A percentile compares a stretch with the other conserved stretches of the same genome.
Evolutionary conservation across 1,139 yeast genomes (phyloP).

Genomic region (Pneumocystis wakefieldiae): DNA sequence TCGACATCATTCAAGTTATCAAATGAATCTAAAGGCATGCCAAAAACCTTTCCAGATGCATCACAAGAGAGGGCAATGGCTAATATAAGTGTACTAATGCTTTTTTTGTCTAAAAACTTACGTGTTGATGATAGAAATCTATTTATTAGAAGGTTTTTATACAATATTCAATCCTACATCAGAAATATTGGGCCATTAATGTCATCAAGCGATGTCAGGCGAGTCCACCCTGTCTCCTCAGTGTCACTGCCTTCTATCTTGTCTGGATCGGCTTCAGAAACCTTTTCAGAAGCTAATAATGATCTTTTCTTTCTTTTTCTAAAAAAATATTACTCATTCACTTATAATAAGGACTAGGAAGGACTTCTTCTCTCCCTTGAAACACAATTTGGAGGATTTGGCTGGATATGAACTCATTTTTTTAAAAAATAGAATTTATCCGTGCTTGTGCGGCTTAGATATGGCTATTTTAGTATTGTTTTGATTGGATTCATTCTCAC

Average conservation of each 20-base stretch:
- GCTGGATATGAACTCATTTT: neutral
- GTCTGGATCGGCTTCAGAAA: neutral
- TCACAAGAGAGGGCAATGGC: conserved; percentile 9
- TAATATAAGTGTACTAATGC: neutral
- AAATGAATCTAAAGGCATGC: conserved; percentile 2
- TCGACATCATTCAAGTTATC: conserved; percentile 1
- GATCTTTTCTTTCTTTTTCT: neutral
- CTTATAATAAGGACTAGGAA: neutral
- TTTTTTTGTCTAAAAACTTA: neutral
- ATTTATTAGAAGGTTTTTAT: neutral
- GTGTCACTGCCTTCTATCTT: neutral
- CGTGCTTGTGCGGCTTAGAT: neutral
- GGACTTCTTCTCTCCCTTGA: neutral
- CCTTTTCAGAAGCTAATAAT: neutral
- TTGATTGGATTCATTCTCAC: neutral
- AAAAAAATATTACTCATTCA: neutral
- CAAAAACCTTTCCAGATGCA: conserved; percentile 8
- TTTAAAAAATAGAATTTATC: neutral
- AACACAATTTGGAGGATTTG: neutral
- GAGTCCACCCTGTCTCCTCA: neutral
- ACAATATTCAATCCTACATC: neutral
- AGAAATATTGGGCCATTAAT: neutral
- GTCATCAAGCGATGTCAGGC: neutral
- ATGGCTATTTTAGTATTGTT: neutral
- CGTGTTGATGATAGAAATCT: neutral